Evolutionary conservation across 169 alveolate species (phyloP), one percentile per base, ranked within the genome.

Genomic region (Plasmodium chabaudi): DNA sequence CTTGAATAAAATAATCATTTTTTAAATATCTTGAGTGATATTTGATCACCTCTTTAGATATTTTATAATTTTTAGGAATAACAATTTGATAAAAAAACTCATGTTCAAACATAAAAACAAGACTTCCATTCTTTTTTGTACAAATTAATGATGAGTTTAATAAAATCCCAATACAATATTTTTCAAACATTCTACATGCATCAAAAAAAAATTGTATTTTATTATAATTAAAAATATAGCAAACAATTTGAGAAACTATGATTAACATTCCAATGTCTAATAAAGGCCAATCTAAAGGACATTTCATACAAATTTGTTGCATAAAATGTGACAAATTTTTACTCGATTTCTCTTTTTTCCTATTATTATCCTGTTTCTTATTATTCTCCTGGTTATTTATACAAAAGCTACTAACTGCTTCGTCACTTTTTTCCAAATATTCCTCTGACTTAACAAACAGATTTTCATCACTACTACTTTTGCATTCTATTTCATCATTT

Each of bases 31-130:
- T 70, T 23, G 47, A 17, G 12, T 46, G 72, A 47, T 27, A 82
- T 10, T 82, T 82, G 25, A 82, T n/a, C 9, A 46, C 15, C 9
- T 60, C 34, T 1, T 13, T 23, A 12, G 72, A 34, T 2, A 44
- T 44, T 46, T 82, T 42, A 42, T 44, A 27, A 34, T 63, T 42
- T 10, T 19, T 23, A 27, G 73, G 10, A 15, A 53, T 44, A 49
- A 82, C 44, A 21, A 82, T 67, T 82, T 82, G 67, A 59, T 23
- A 56, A 39, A 82, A 82, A 56, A 82, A 82, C 0, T 21, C 53
- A 71, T 82, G 90, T 47, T 82, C 90, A 82, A 82, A 82, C 90
- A 82, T 67, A 12, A 82, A 10, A n/a, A 82, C 53, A n/a, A 34
- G 23, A 13, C 15, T 67, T 65, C 71, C 64, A 82, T 82, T 67